phyloP scores from a whole-genome alignment of 2,329 filamentous ascomycete species.

The Hymenoscyphus linearis region DNA sequence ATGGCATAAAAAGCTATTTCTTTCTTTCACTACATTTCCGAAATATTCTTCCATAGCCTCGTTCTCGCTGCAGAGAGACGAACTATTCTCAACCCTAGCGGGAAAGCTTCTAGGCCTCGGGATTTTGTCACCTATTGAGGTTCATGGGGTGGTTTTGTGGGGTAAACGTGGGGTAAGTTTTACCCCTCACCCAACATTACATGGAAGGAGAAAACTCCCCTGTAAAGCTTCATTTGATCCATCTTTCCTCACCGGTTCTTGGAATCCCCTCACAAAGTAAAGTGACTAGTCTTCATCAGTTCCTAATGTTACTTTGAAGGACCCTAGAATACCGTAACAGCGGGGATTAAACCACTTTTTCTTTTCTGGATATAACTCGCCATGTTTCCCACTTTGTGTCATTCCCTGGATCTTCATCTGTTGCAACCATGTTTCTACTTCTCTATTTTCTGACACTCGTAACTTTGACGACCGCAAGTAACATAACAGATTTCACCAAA shows the following conservation, averaged over 20 bases:
- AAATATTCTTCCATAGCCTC: not conserved
- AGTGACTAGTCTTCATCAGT: not conserved
- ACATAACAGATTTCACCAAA: constrained; percentile 32
- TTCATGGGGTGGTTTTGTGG: not conserved
- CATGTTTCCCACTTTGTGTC: not conserved
- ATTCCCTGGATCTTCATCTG: not conserved
- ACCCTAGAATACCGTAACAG: not conserved
- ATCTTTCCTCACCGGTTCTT: not conserved
- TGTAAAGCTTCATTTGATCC: not conserved
- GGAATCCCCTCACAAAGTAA: not conserved
- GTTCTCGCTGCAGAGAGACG: not conserved
- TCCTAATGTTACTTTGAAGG: not conserved
- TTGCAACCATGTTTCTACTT: not conserved
- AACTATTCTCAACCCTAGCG: not conserved
- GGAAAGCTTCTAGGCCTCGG: not conserved
- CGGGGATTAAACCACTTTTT: not conserved
- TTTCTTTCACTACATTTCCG: too few species aligned
- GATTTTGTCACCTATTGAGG: not conserved
- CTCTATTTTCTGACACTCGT: not conserved
- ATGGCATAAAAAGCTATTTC: too few species aligned
- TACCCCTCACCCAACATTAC: not conserved
- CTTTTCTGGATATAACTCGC: not conserved
- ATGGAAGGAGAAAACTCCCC: not conserved
- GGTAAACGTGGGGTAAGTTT: not conserved
- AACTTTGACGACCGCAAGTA: not conserved